Base-by-base conservation (phyloP, 805 yeast genomes). In the Schizosaccharomyces octosporus region DNA sequence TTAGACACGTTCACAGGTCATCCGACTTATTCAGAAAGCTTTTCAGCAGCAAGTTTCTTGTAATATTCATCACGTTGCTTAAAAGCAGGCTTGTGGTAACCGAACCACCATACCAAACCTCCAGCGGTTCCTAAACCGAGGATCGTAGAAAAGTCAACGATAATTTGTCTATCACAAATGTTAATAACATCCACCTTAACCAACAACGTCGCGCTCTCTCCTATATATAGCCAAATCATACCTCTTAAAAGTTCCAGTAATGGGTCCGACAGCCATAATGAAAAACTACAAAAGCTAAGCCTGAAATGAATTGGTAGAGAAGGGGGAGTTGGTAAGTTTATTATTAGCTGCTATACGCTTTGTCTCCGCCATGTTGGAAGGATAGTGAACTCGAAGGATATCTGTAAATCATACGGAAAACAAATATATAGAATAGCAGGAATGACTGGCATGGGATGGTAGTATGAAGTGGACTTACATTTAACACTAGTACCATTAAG, bases 251-350 rank as follows among this genome's bases (percentile, higher is more conserved):
- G 63, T 60, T 24, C 65, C 65, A 55, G 64, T 63, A 29, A 64
- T 36, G 58, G 63, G 64, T 62, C 64, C 61, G 48, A 64, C 60
- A 48, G 65, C 65, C 65, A 64, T 64, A 58, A 43, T 43, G 55
- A 48, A 21, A 19, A 45, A n/a, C 13, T 9, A 5, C 21, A 45
- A 19, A 45, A 45, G 11, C 27, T 45, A 45, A 45, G 27, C 51
- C 7, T 19, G 27, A 19, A 6, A n/a, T 19, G 27, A 19, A 45
- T 45, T 45, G 21, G 24, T 2, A n/a, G 27, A 45, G 51, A 45
- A 24, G 27, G 51, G 51, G 51, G 51, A 45, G 51, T 45, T 45
- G 51, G 51, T 45, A 45, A 19, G 27, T 19, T n/a, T 19, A 13
- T 7, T 45, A 9, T 45, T 19, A 45, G 51, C 51, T 19, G 24